Conservation (phyloP, 2,329 filamentous ascomycete species). For the Neonectria punicea region DNA sequence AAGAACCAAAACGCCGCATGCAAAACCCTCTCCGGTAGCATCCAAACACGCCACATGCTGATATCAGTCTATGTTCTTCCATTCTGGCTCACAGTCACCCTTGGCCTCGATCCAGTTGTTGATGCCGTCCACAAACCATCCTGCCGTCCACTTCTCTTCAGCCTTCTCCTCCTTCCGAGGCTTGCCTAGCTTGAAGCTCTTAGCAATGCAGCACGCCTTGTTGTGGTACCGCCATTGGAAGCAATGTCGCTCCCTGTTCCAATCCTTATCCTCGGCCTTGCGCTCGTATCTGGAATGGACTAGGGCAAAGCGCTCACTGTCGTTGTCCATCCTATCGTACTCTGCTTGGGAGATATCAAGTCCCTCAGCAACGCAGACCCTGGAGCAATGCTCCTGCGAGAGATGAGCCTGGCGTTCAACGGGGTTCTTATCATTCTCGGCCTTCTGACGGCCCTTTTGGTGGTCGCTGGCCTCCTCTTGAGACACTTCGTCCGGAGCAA, state of each 20-base stretch:
- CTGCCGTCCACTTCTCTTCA: conserved; percentile 52
- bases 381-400: conserved; percentile 58
- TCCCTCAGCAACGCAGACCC: conserved; percentile 57
- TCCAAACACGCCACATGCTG: conserved; percentile 5
- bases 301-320: conserved; percentile 43
- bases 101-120: conserved; percentile 58
- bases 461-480: conserved; percentile 48
- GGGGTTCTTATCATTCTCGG: conserved; percentile 51
- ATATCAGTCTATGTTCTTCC: conserved; percentile 50
- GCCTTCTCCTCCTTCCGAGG: conserved; percentile 48
- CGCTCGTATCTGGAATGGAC: conserved; percentile 43
- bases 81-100: conserved; percentile 55
- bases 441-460: conserved; percentile 50
- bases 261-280: conserved; percentile 34
- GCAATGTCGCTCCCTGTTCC: conserved; percentile 51
- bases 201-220: conserved; percentile 55
- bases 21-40: conserved; percentile 3
- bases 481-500: conserved; percentile 50
- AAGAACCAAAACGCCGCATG: conserved; percentile 24
- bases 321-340: conserved; percentile 42
- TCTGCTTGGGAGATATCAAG: conserved; percentile 50
- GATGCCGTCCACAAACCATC: conserved; percentile 60
- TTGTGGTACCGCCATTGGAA: conserved; percentile 60
- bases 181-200: conserved; percentile 56
- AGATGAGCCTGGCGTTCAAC: conserved; percentile 58